Percentiles rank a stretch among this genome's conserved stretches.
These are phyloP conservation scores for Metarhizium robertsii DNA, from an alignment of 2,329 filamentous ascomycete species.

Conservation along the genomic window DNA sequence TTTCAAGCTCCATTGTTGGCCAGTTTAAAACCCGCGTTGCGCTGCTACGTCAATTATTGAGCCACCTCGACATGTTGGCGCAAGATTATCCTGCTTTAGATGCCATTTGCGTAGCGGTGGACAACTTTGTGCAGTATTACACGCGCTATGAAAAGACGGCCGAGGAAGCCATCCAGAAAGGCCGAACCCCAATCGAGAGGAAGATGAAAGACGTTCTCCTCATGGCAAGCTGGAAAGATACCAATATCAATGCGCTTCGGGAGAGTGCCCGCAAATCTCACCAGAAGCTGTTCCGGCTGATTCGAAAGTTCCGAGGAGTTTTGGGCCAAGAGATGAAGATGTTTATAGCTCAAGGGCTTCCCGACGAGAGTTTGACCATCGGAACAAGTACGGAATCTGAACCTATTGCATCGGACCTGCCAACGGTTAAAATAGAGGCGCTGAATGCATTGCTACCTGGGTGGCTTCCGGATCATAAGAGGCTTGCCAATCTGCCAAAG, in stretches of 20 bases:
- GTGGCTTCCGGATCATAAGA: constrained; percentile 41
- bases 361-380: constrained; percentile 33
- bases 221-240: constrained; percentile 95
- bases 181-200: constrained; percentile 73
- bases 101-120: constrained; percentile 53
- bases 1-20: constrained; percentile 68
- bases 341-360: constrained; percentile 51
- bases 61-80: constrained; percentile 54
- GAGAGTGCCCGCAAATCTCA: constrained; percentile 89
- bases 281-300: constrained; percentile 80
- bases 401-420: constrained; percentile 4
- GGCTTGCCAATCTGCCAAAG: constrained; percentile 60
- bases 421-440: constrained; percentile 9
- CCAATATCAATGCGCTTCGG: constrained; percentile 79
- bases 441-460: constrained; percentile 21
- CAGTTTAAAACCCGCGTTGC: constrained; percentile 67
- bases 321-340: constrained; percentile 66
- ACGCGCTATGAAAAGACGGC: constrained; percentile 59
- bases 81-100: constrained; percentile 49
- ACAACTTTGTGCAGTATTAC: constrained; percentile 72
- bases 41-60: constrained; percentile 56
- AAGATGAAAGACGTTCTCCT: constrained; percentile 89
- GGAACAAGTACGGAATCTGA: constrained; percentile 1
- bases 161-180: constrained; percentile 53
- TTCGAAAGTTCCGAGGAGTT: constrained; percentile 78